Evolutionary conservation across 2,329 filamentous ascomycete genomes (phyloP).

Genomic region (Diaporthe eres): DNA sequence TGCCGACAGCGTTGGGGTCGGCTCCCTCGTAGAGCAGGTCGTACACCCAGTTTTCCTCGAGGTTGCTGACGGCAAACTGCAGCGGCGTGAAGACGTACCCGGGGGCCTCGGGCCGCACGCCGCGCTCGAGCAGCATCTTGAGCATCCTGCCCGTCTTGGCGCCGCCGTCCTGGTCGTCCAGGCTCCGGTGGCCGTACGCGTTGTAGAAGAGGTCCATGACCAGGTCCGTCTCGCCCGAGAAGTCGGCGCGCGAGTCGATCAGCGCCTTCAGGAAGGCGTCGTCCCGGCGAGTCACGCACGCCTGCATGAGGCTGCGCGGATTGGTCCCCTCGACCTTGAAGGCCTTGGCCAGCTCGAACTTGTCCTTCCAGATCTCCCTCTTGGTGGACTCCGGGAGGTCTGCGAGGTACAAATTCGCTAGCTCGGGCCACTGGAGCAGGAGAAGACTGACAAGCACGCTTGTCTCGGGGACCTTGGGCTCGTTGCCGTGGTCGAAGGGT

Average conservation of each 20-base stretch:
- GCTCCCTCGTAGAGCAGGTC: background rate
- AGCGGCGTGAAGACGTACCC: constrained; percentile 26
- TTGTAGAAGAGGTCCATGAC: constrained; percentile 19
- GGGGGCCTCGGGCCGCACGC: background rate
- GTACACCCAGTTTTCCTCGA: constrained; percentile 4
- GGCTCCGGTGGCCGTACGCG: constrained; percentile 1
- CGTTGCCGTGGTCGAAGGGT: background rate
- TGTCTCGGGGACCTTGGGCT: background rate
- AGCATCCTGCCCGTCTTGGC: constrained; percentile 2
- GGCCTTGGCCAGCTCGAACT: background rate
- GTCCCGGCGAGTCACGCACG: constrained; percentile 15
- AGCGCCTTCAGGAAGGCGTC: background rate
- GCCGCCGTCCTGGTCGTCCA: background rate
- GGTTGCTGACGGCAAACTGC: constrained; percentile 19
- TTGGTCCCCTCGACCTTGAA: background rate
- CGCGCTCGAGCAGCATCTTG: constrained; percentile 22
- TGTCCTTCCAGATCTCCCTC: constrained; percentile 4
- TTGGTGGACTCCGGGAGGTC: background rate
- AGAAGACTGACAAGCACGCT: constrained; percentile 11
- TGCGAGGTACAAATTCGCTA: background rate
- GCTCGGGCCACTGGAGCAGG: constrained; percentile 27
- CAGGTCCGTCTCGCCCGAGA: constrained; percentile 1
- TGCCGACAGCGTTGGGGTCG: background rate
- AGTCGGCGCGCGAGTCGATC: background rate
- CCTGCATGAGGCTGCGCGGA: background rate